A percentile compares a stretch with the other conserved stretches of the same genome.
Conservation (phyloP, 805 yeast species). For the Candida nonsorbophila region DNA sequence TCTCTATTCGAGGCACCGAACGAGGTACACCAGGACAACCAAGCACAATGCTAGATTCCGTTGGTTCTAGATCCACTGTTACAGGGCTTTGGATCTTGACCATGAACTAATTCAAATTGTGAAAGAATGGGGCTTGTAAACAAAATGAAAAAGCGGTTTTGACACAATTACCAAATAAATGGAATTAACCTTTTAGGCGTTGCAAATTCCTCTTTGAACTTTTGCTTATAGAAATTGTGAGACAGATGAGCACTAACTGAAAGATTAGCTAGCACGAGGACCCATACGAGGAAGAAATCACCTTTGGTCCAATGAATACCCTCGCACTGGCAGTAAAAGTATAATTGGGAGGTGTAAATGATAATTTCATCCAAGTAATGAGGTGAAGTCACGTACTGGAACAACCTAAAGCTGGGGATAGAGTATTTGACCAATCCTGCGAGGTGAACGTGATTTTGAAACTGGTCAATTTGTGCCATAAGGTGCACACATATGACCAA, state of each 20-base stretch:
- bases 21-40: conserved; percentile 71
- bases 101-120: conserved; percentile 2
- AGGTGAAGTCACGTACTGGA: conserved; percentile 51
- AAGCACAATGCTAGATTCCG: conserved; percentile 47
- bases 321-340: conserved; percentile 12
- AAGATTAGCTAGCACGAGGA: conserved; percentile 43
- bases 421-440: conserved; percentile 50
- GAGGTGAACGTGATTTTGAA: conserved; percentile 44
- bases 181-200: conserved; percentile 35
- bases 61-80: conserved; percentile 39
- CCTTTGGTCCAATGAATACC: conserved; percentile 12
- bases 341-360: conserved; percentile 41
- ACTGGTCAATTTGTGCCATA: conserved; percentile 52
- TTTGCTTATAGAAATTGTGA: conserved; percentile 37
- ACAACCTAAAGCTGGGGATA: conserved; percentile 47
- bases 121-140: not conserved
- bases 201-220: conserved; percentile 20
- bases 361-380: conserved; percentile 66
- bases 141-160: not conserved
- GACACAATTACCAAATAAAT: conserved; percentile 13
- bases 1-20: conserved; percentile 54
- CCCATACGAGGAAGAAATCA: conserved; percentile 17
- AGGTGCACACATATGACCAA: conserved; percentile 33
- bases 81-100: conserved; percentile 19
- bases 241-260: conserved; percentile 52